Evolutionary conservation across 2,329 filamentous ascomycete genomes (phyloP), one percentile per base, ranked within the genome.

Genomic region (Apiospora aurea): DNA sequence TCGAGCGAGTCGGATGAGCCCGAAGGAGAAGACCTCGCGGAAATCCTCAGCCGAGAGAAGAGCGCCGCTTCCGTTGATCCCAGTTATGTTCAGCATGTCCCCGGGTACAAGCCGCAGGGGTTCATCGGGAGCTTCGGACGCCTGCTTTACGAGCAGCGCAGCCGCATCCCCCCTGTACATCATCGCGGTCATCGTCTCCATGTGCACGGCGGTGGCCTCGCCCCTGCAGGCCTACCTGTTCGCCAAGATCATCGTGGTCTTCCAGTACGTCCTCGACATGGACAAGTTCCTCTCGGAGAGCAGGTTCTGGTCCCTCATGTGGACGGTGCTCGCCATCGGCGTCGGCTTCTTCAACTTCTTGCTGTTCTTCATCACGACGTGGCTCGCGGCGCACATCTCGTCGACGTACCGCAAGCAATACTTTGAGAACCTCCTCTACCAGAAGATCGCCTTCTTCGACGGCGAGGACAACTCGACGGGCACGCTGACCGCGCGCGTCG

Each of bases 281-380:
- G 80, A 38, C 2, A 51, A 81, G 71, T 80, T 84, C 67, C 76
- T 79, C 57, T 79, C 82, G 1, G 81, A 85, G 53, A 86, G 85
- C 44, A 84, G 87, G 69, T 92, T 92, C 78, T 93, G 89, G 89
- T 86, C 89, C 0, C 83, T 91, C 72, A 92, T 93, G 88, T 93
- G 90, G 83, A 83, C 89, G 26, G 80, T 90, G 0, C 81, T 92
- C 41, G 90, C 90, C 1, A 82, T 87, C 5, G 85, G 81, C 13
- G 80, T 86, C 13, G 88, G 88, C 1, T 1, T 87, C 0, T 81
- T 85, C 21, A 92, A 92, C 78, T 88, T 89, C 74, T 72, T 83
- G 29, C 80, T 89, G 8, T 84, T 82, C 0, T 80, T 78, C 66
- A 78, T 82, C 4, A 81, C 88, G 1, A 88, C 83, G 1, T 81